Base-by-base conservation (phyloP, 2,329 filamentous ascomycete species). In the Colletotrichum sp. region DNA sequence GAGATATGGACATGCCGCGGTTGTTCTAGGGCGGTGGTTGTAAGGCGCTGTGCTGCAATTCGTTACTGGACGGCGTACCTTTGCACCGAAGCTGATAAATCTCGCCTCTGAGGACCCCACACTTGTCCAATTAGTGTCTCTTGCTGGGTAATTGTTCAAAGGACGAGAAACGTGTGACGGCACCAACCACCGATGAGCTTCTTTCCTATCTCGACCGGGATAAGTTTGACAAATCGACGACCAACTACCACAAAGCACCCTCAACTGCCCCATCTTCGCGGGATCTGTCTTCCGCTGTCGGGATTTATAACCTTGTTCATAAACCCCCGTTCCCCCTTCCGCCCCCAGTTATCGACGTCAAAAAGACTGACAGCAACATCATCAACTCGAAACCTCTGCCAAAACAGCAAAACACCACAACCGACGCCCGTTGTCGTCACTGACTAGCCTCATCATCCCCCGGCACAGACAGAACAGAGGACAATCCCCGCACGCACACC, bases 341-440 rank as follows among this genome's bases (percentile, higher is more conserved):
- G 16, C 30, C 55, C 62, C 55, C 63, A 18, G 69, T 10, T 21
- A n/a, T 49, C 30, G 30, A 39, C 64, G 26, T 69, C 52, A 30
- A 39, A 32, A 32, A 63, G 18, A 34, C 62, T 32, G 15, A 64
- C 62, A 24, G 24, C 55, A 49, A 69, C 71, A 62, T 69, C 70
- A 34, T 69, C 70, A 69, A 73, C 59, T 32, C 70, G 70, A 72
- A 76, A 76, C 73, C 59, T 30, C 26, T 8, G n/a, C 8, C 57
- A 32, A 49, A 65, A 76, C 68, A 70, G 26, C 44, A 49, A 49
- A 21, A 44, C 36, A 6, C 30, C 7, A 28, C 59, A 30, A 62
- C 18, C 15, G 13, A 30, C 59, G 10, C 28, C 28, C 30, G 28
- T 62, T 21, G 28, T 34, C 28, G 44, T 21, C 44, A 49, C n/a